Base-by-base conservation (phyloP, 352 stramenopile species). In the Globisporangium acanthophoron region DNA sequence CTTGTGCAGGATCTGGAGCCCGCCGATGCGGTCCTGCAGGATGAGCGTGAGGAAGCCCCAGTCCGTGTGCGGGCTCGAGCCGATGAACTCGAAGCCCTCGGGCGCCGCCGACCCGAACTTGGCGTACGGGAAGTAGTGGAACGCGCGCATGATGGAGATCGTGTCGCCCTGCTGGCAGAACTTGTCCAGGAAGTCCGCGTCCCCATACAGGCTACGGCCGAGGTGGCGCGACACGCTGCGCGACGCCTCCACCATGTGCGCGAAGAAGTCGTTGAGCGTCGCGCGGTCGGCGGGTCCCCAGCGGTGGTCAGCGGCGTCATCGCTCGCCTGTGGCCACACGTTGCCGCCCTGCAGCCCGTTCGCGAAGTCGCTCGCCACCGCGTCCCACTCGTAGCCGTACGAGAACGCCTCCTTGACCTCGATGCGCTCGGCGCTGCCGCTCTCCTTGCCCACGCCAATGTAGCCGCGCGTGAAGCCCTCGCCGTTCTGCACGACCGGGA, bases 11-110 rank as follows among this genome's bases (percentile, higher is more conserved):
- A 92, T 67, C 62, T 92, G 84, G 54, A 92, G 71, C 0, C 81
- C 84, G 27, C 80, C 80, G 39, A 88, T 73, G 2, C 69, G 52
- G 58, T 94, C 81, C 65, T 94, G 84, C 59, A 92, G 70, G 55
- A 94, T 90, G 55, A 94, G 74, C 54, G 84, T 94, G 45, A 94
- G 69, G 52, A 90, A 91, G 1, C 84, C 84, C 80, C 81, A 91
- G 69, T 94, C 84, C 45, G 84, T 94, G 66, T 93, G 84, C 7
- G 84, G 84, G 61, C 82, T 92, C 39, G 82, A 92, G 37, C 83
- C 83, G 58, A 90, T 90, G 57, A 88, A 88, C 63, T 86, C 74
- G 35, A 84, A 81, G 37, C 76, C 74, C 1, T 73, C 62, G 6
- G 76, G 74, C 5, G 65, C 74, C 35, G 71, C 67, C 11, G 67